Percentiles rank a stretch among this genome's conserved stretches.
These are phyloP conservation scores for Solanum bukasovii DNA, from an alignment of 257 asterid genomes.

Conservation along the genomic window DNA sequence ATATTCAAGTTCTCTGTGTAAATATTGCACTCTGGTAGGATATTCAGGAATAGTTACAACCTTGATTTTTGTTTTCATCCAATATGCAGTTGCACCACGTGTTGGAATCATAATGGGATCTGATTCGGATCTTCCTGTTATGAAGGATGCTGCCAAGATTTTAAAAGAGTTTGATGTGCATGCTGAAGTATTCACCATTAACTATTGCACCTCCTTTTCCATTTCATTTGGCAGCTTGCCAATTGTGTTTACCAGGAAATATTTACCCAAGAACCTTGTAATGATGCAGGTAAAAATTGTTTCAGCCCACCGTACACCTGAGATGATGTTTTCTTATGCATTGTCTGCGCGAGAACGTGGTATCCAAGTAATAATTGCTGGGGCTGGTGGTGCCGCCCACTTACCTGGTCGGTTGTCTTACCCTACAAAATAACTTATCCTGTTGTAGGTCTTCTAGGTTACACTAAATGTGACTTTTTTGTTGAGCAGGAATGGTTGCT, in stretches of 20 bases:
- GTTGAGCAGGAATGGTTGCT: conserved; percentile 85
- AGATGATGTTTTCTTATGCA: conserved; percentile 72
- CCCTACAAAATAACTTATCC: background rate
- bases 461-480: background rate
- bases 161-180: conserved; percentile 75
- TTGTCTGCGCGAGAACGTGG: conserved; percentile 84
- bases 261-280: background rate
- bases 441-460: background rate
- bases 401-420: conserved; percentile 55
- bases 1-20: background rate
- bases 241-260: background rate
- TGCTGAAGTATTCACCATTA: conserved; percentile 46
- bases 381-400: conserved; percentile 99
- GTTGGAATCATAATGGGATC: conserved; percentile 99
- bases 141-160: conserved; percentile 91
- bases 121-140: conserved; percentile 97
- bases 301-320: conserved; percentile 97
- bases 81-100: conserved; percentile 52
- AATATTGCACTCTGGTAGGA: background rate
- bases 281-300: conserved; percentile 73
- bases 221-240: background rate
- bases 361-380: conserved; percentile 88
- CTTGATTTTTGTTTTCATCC: background rate
- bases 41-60: background rate
- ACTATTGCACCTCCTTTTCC: background rate